Conservation (phyloP, 1,284 basidiomycete genomes). For the Ceratobasidium sp. region DNA sequence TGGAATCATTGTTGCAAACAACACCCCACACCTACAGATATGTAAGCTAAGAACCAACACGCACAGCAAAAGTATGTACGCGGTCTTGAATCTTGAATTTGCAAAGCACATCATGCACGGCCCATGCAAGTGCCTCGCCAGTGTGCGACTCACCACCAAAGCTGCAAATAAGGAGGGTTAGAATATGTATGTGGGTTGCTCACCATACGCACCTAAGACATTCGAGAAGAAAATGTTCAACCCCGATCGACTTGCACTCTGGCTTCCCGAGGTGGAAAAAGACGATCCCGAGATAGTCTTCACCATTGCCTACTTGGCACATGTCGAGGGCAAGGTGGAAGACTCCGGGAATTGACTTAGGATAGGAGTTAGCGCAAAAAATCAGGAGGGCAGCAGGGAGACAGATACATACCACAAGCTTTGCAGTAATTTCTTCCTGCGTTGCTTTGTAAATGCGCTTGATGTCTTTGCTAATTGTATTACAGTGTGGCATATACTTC, state of each 20-base stretch:
- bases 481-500: neutral
- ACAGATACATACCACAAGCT: too few relatives aligned
- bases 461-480: neutral
- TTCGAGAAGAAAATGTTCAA: neutral
- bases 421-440: neutral
- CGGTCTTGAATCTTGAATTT: conserved; percentile 11
- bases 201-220: conserved; percentile 1
- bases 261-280: too few relatives aligned
- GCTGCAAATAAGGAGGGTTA: neutral
- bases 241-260: too few relatives aligned
- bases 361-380: too few relatives aligned
- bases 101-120: neutral
- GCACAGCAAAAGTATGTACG: neutral
- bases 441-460: conserved; percentile 8
- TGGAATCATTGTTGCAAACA: neutral
- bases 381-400: too few relatives aligned
- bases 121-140: neutral
- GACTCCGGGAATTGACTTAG: too few relatives aligned
- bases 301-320: too few relatives aligned
- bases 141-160: conserved; percentile 7
- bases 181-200: neutral
- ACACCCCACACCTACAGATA: conserved; percentile 8
- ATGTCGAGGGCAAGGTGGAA: too few relatives aligned
- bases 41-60: neutral
- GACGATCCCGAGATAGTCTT: too few relatives aligned